Evolutionary conservation across 2,329 filamentous ascomycete species (phyloP).

Genomic region (Gaeumannomyces sp.): DNA sequence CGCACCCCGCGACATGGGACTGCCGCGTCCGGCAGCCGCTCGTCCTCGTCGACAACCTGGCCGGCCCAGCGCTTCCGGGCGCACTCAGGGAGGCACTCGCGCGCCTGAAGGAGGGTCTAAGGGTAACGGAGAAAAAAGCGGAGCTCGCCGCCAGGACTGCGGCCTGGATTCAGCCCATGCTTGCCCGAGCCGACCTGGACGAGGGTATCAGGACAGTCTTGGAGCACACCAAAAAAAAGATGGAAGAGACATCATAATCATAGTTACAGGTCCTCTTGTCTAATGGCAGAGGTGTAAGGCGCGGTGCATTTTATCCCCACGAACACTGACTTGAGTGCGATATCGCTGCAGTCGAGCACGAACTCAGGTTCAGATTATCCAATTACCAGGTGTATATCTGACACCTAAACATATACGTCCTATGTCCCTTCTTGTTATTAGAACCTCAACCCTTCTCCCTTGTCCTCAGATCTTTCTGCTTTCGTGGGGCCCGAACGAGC

Average conservation of each 20-base stretch:
- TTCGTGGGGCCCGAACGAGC: constrained; percentile 25
- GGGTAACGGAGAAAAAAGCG: constrained; percentile 40
- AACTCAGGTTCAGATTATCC: too few relatives aligned
- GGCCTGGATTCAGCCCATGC: constrained; percentile 48
- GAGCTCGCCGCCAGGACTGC: constrained; percentile 42
- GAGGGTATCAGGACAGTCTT: constrained; percentile 49
- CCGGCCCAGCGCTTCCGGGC: constrained; percentile 36
- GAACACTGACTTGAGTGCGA: neutral
- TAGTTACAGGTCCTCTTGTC: neutral
- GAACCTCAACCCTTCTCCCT: neutral
- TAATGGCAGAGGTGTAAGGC: neutral
- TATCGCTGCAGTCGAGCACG: too few relatives aligned
- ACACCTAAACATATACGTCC: neutral
- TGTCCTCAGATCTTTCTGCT: constrained; percentile 13
- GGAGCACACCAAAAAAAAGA: constrained; percentile 39
- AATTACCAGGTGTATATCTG: neutral
- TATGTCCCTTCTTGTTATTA: too few relatives aligned
- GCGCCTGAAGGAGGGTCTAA: constrained; percentile 47
- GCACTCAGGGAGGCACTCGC: constrained; percentile 61
- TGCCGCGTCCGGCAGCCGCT: constrained; percentile 69
- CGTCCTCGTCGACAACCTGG: constrained; percentile 44
- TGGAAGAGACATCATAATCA: constrained; percentile 18
- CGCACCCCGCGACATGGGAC: constrained; percentile 56
- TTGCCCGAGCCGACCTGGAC: constrained; percentile 46
- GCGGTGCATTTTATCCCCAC: neutral